phyloP scores from a whole-genome alignment of 306 rosid species.

The Pyrus pyrifolia region DNA sequence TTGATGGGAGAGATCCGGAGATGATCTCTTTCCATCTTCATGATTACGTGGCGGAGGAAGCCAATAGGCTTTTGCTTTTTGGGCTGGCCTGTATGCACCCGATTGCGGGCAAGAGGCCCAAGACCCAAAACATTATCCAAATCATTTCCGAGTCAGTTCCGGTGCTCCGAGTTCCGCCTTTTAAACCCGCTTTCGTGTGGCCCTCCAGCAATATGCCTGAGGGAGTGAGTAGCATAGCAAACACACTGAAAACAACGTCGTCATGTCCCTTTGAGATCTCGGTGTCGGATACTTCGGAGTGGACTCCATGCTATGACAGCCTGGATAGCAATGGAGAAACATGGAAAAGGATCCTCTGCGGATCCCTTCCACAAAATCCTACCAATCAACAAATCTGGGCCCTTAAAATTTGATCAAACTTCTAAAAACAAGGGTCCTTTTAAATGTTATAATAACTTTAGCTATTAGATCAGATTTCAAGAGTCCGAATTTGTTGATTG shows the following conservation, averaged over 20 bases:
- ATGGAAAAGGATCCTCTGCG: too few species aligned
- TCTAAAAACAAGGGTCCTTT: too few species aligned
- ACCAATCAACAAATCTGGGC: too few species aligned
- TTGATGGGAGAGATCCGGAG: too few species aligned
- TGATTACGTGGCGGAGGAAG: constrained; percentile 48
- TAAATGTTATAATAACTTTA: too few species aligned
- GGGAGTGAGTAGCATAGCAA: neutral
- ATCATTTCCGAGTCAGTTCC: constrained; percentile 49
- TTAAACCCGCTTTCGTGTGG: constrained; percentile 73
- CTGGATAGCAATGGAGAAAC: neutral
- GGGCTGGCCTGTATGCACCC: constrained; percentile 79
- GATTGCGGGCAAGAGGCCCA: constrained; percentile 50
- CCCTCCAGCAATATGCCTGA: constrained; percentile 35
- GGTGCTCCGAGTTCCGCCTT: constrained; percentile 50
- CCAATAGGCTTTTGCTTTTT: constrained; percentile 46
- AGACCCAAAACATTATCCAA: constrained; percentile 48
- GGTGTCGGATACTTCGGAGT: neutral
- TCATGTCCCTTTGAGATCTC: neutral
- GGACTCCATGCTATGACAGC: constrained; percentile 3
- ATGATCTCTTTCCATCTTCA: neutral
- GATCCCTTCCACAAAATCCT: too few species aligned
- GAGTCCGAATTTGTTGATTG: too few species aligned
- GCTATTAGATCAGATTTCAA: too few species aligned
- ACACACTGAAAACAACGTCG: neutral
- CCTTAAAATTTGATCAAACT: too few species aligned